Conservation (phyloP, 225 moss, liverwort and hornwort genomes). For the Bryoerythrophyllum caledonicum region DNA sequence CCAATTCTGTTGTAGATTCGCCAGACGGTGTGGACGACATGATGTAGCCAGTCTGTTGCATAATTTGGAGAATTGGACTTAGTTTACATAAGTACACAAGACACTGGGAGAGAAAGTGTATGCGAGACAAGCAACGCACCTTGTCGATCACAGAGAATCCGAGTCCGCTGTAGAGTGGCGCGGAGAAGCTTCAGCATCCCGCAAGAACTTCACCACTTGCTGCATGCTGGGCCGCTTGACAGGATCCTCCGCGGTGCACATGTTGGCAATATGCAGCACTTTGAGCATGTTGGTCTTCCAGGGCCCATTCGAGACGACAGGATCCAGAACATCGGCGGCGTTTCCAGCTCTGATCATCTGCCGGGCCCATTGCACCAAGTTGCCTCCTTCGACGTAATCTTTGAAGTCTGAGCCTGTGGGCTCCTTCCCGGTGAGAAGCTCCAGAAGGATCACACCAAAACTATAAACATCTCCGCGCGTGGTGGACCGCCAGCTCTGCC, state of each 20-base stretch:
- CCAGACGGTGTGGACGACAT: background rate
- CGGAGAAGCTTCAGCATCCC: slow-evolving; percentile 39
- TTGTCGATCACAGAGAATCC: slow-evolving; percentile 27
- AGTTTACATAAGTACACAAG: background rate
- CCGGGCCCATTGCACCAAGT: slow-evolving; percentile 58
- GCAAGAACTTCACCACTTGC: slow-evolving; percentile 47
- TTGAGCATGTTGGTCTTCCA: slow-evolving; percentile 48
- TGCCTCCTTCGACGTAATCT: slow-evolving; percentile 47
- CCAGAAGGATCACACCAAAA: slow-evolving; percentile 59
- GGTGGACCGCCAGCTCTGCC: slow-evolving; percentile 60
- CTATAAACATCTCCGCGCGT: slow-evolving; percentile 76
- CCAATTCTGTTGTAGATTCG: background rate
- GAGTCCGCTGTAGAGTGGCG: background rate
- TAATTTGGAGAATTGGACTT: background rate
- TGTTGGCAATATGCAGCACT: slow-evolving; percentile 44
- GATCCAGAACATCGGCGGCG: slow-evolving; percentile 32
- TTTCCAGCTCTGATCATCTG: slow-evolving; percentile 45
- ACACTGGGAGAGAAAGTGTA: background rate
- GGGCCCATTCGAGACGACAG: slow-evolving; percentile 37
- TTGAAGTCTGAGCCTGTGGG: slow-evolving; percentile 56
- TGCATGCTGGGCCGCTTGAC: slow-evolving; percentile 51
- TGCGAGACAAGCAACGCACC: slow-evolving; percentile 3
- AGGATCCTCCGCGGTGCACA: slow-evolving; percentile 58
- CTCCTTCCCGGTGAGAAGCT: slow-evolving; percentile 59
- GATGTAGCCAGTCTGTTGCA: slow-evolving; percentile 5